phyloP scores from a whole-genome alignment of 139 green algal species.

The Auxenochlorella pyrenoidosa region DNA sequence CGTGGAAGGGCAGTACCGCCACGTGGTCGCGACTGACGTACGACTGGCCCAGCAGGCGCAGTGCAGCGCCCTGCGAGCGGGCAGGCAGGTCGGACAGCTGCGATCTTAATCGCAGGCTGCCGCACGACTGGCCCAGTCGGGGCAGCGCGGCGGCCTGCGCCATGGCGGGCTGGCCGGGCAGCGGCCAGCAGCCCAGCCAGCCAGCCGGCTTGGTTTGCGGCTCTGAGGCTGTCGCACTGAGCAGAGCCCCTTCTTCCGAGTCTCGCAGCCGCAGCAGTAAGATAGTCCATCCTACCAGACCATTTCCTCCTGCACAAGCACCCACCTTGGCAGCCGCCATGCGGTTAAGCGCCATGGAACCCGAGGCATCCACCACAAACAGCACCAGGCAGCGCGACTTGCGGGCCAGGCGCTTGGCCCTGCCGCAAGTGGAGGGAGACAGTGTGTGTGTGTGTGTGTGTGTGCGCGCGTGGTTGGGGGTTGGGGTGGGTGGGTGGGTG shows the following conservation, averaged over 20 bases:
- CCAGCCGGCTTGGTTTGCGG: too few species aligned
- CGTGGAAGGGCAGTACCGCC: constrained; percentile 97
- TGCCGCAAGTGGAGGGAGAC: background rate
- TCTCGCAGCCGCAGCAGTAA: too few species aligned
- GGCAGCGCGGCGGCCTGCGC: too few species aligned
- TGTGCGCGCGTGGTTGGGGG: too few species aligned
- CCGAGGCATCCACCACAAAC: constrained; percentile 90
- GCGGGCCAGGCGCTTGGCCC: constrained; percentile 92
- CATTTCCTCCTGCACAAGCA: too few species aligned
- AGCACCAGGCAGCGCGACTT: constrained; percentile 94
- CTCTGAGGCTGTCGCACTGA: too few species aligned
- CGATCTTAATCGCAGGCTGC: too few species aligned
- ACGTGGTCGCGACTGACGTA: constrained; percentile 97
- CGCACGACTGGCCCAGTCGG: too few species aligned
- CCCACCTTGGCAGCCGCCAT: constrained; percentile 94
- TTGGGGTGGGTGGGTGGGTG: too few species aligned
- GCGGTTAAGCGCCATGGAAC: constrained; percentile 98
- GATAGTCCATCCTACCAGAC: too few species aligned
- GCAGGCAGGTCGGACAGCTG: background rate
- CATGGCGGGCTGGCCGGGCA: background rate
- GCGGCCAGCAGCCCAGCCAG: too few species aligned
- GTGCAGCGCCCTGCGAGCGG: constrained; percentile 81
- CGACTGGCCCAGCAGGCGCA: constrained; percentile 92
- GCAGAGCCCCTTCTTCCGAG: too few species aligned
- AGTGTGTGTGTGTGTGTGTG: background rate